Evolutionary conservation across 2,329 filamentous ascomycete genomes (phyloP).

Genomic region (Teratosphaeria viscida): DNA sequence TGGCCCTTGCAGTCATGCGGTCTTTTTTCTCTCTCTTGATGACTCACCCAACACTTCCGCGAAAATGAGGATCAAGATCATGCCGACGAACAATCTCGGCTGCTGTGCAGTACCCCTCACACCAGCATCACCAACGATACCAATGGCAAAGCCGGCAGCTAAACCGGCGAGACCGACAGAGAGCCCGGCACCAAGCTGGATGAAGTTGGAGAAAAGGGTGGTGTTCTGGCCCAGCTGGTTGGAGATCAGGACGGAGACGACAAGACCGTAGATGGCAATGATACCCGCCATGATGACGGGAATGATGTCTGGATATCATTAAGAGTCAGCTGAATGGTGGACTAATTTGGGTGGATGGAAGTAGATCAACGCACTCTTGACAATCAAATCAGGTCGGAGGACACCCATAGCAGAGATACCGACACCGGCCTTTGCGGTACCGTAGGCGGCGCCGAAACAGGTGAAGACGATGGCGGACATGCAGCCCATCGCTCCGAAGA

Average conservation of each 20-base stretch:
- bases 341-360: not conserved
- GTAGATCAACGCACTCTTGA: slow-evolving; percentile 74
- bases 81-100: slow-evolving; percentile 83
- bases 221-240: slow-evolving; percentile 39
- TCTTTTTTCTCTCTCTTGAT: not conserved
- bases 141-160: slow-evolving; percentile 38
- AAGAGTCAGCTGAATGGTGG: slow-evolving; percentile 8
- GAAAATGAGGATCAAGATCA: slow-evolving; percentile 99
- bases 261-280: slow-evolving; percentile 78
- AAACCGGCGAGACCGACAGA: slow-evolving; percentile 35
- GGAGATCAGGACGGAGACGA: slow-evolving; percentile 45
- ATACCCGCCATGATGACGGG: slow-evolving; percentile 99
- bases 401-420: slow-evolving; percentile 98
- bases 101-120: slow-evolving; percentile 78
- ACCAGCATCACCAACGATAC: slow-evolving; percentile 65
- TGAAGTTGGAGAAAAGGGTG: slow-evolving; percentile 42
- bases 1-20: too few relatives aligned
- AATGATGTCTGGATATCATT: slow-evolving; percentile 65
- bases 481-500: slow-evolving; percentile 97
- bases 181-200: slow-evolving; percentile 43
- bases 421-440: slow-evolving; percentile 97
- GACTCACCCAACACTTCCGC: slow-evolving; percentile 88
- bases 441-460: slow-evolving; percentile 92
- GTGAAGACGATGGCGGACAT: slow-evolving; percentile 92
- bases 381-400: slow-evolving; percentile 91